Conservation (phyloP, 108 stramenopile genomes). For the Asterionellopsis glacialis region DNA sequence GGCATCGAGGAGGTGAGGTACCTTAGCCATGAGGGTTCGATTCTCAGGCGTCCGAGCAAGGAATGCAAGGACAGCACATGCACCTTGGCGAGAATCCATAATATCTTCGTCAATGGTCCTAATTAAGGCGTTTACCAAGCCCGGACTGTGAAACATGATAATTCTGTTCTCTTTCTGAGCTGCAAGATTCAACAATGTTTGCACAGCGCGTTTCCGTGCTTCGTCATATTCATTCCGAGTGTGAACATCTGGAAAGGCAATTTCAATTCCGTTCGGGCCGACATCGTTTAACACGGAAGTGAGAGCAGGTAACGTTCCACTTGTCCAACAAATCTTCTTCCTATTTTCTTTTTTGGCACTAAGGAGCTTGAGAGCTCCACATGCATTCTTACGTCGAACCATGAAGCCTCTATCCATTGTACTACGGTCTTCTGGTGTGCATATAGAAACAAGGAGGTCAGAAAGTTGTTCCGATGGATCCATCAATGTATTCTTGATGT, state of each 20-base stretch:
- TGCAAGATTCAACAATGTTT: constrained; percentile 50
- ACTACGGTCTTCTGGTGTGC: constrained; percentile 15
- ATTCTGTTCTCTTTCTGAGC: constrained; percentile 64
- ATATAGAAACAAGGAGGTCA: constrained; percentile 49
- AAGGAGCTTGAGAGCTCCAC: constrained; percentile 77
- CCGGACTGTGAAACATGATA: constrained; percentile 58
- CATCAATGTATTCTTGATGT: constrained; percentile 44
- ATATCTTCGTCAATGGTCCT: constrained; percentile 42
- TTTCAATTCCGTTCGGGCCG: constrained; percentile 27
- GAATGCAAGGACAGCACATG: constrained; percentile 56
- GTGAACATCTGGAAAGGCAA: constrained; percentile 22
- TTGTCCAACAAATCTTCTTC: constrained; percentile 68
- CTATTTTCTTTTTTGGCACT: constrained; percentile 55
- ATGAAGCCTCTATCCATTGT: constrained; percentile 56
- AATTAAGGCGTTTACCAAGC: constrained; percentile 45
- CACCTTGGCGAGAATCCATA: constrained; percentile 46
- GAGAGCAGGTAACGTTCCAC: constrained; percentile 63
- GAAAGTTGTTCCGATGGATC: constrained; percentile 43
- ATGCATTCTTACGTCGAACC: constrained; percentile 78
- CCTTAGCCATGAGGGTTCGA: constrained; percentile 44
- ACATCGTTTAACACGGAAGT: constrained; percentile 56
- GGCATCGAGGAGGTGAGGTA: constrained; percentile 59
- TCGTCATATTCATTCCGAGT: constrained; percentile 48
- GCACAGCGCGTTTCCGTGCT: constrained; percentile 56
- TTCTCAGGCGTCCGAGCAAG: constrained; percentile 63